Evolutionary conservation across 352 stramenopile species (phyloP).

Genomic region (Phytophthora sp.): DNA sequence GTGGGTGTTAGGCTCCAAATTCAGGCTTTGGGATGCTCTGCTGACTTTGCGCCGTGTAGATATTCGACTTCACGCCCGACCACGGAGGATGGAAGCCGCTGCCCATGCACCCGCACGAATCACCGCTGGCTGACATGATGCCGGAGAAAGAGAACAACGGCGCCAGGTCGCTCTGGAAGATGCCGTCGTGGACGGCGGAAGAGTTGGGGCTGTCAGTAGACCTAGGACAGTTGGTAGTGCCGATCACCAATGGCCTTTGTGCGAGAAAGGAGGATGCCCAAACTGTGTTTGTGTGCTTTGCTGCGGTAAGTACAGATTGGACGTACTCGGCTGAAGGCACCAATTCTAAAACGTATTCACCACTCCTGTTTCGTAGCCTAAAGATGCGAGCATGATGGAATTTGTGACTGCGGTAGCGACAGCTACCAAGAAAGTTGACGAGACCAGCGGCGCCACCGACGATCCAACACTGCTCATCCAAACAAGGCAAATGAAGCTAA

Average conservation of each 20-base stretch:
- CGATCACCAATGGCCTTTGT: conserved; percentile 47
- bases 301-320: conserved; percentile 18
- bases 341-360: too few relatives aligned
- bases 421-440: conserved; percentile 5
- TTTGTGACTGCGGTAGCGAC: conserved; percentile 50
- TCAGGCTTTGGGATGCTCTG: too few relatives aligned
- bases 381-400: conserved; percentile 47
- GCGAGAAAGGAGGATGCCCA: conserved; percentile 31
- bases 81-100: conserved; percentile 58
- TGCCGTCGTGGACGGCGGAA: conserved; percentile 49
- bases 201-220: conserved; percentile 51
- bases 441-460: not conserved
- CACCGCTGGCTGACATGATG: conserved; percentile 38
- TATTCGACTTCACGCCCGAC: conserved; percentile 75
- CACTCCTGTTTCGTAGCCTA: conserved; percentile 33
- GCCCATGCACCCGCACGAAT: conserved; percentile 29
- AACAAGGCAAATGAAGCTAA: conserved; percentile 61
- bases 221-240: conserved; percentile 52
- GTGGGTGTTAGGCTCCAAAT: conserved; percentile 28
- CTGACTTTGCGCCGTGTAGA: conserved; percentile 32
- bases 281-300: conserved; percentile 53
- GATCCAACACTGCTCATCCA: conserved; percentile 41
- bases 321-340: too few relatives aligned
- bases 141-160: conserved; percentile 35
- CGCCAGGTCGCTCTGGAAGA: conserved; percentile 47